Conservation (phyloP, 441 rosid genomes). For the Dalechampia spathulata region DNA sequence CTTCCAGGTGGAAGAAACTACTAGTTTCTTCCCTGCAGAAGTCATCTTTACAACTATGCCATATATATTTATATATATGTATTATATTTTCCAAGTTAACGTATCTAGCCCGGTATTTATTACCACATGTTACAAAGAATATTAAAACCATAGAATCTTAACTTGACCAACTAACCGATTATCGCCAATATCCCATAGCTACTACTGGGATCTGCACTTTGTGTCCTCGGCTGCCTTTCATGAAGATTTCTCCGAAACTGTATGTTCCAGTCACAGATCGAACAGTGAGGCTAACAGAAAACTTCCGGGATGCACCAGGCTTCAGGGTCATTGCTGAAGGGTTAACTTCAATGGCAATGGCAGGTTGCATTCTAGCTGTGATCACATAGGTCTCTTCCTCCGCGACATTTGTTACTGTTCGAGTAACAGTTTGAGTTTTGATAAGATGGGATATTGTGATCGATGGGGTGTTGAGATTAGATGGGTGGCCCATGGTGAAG, state of each 20-base stretch:
- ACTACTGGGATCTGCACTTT: conserved; percentile 79
- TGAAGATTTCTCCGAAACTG: conserved; percentile 68
- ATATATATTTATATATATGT: conserved; percentile 25
- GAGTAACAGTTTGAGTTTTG: conserved; percentile 52
- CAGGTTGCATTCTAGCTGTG: conserved; percentile 72
- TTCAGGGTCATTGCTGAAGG: conserved; percentile 90
- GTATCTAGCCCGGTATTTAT: conserved; percentile 49
- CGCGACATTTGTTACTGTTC: conserved; percentile 76
- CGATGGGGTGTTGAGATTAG: conserved; percentile 83
- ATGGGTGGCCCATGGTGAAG: conserved; percentile 66
- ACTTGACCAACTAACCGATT: no score
- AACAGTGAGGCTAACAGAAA: conserved; percentile 59
- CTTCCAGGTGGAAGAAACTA: conserved; percentile 32
- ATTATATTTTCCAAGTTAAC: conserved; percentile 18
- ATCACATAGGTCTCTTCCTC: conserved; percentile 80
- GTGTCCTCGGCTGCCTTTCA: conserved; percentile 97
- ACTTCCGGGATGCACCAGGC: conserved; percentile 54
- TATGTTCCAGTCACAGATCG: conserved; percentile 62
- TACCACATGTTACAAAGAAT: conserved; percentile 62
- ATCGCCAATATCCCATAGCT: conserved; percentile 70
- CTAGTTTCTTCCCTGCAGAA: conserved; percentile 19
- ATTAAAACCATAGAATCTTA: conserved; percentile 26
- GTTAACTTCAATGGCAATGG: conserved; percentile 62
- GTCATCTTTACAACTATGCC: conserved; percentile 38
- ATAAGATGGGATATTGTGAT: conserved; percentile 77